Evolutionary conservation across 2,329 filamentous ascomycete species (phyloP).

Genomic region (Pseudocercospora pini-densiflorae): DNA sequence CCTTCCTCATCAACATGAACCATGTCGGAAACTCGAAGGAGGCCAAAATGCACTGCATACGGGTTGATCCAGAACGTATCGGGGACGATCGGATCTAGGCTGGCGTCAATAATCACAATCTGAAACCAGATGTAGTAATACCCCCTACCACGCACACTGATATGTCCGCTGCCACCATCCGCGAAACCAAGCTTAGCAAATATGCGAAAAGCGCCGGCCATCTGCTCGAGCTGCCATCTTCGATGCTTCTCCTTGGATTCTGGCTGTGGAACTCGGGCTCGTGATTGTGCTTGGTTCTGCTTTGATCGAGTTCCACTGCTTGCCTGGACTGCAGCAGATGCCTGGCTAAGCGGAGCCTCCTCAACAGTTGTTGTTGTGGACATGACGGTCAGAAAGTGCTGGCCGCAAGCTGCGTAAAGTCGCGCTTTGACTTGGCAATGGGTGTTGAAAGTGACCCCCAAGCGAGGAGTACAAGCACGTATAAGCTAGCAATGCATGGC

Average conservation of each 20-base stretch:
- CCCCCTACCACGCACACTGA: conserved; percentile 28
- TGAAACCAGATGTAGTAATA: background rate
- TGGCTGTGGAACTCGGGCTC: background rate
- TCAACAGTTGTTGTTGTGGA: too few species aligned
- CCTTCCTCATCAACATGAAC: conserved; percentile 51
- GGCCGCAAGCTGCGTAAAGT: too few species aligned
- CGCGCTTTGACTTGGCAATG: too few species aligned
- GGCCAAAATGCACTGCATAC: conserved; percentile 47
- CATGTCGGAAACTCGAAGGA: conserved; percentile 48
- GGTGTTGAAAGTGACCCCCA: too few species aligned
- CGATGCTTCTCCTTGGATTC: conserved; percentile 24
- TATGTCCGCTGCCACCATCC: conserved; percentile 41
- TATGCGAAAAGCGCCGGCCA: conserved; percentile 41
- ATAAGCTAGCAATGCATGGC: too few species aligned
- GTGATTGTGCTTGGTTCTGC: background rate
- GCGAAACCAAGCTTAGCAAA: conserved; percentile 38
- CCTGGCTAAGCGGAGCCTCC: too few species aligned
- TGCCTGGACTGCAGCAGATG: too few species aligned
- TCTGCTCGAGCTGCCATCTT: conserved; percentile 40
- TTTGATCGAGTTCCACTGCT: background rate
- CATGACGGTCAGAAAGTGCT: too few species aligned
- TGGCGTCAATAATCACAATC: background rate
- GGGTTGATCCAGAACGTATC: conserved; percentile 43
- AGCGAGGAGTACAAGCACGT: too few species aligned
- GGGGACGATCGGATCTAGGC: background rate